phyloP scores from a whole-genome alignment of 2,329 filamentous ascomycete species.

The Pochonia chlamydosporia region DNA sequence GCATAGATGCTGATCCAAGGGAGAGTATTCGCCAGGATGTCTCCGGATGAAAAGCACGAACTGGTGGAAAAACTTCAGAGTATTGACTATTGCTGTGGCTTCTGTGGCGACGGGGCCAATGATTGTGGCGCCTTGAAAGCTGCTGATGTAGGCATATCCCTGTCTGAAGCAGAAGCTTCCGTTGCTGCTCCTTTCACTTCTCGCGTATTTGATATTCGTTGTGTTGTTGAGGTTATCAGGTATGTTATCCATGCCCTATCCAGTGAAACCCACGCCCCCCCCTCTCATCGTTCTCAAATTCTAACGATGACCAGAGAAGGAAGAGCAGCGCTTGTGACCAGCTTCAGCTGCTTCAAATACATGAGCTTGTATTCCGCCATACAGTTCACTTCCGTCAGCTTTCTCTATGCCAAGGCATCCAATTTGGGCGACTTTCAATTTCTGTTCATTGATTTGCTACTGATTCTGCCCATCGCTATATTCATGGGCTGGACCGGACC shows the following conservation, averaged over 20 bases:
- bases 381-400: conserved; percentile 95
- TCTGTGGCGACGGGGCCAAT: conserved; percentile 96
- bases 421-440: conserved; percentile 98
- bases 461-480: conserved; percentile 93
- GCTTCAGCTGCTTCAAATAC: conserved; percentile 99
- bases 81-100: conserved; percentile 91
- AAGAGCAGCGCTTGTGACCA: conserved; percentile 90
- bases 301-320: conserved; percentile 60
- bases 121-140: conserved; percentile 96
- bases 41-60: conserved; percentile 96
- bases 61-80: conserved; percentile 94
- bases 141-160: conserved; percentile 92
- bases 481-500: conserved; percentile 99
- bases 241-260: conserved; percentile 26
- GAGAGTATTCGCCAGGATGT: conserved; percentile 97
- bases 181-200: conserved; percentile 98
- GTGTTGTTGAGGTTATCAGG: conserved; percentile 87
- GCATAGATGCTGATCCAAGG: conserved; percentile 78
- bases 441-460: conserved; percentile 84
- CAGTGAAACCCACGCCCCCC: no score
- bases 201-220: conserved; percentile 91
- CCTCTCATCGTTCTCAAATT: neutral
- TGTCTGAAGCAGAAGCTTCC: conserved; percentile 95
- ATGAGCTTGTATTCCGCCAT: conserved; percentile 99
- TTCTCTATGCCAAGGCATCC: conserved; percentile 87